Conservation (phyloP, 441 rosid genomes). For the Euphorbia schlechtendalii region DNA sequence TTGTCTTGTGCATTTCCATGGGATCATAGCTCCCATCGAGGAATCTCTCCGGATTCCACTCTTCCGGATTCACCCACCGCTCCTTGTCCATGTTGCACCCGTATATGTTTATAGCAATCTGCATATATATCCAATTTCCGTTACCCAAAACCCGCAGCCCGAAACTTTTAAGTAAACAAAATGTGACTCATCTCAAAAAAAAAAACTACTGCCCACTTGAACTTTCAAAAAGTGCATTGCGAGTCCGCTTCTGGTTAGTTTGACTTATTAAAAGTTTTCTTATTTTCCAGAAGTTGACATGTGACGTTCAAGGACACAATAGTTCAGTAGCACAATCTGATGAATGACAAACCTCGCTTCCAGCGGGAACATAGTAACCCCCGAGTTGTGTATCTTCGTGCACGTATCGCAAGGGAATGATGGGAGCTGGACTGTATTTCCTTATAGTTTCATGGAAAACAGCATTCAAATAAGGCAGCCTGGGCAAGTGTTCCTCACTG, state of each 20-base stretch:
- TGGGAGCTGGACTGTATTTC: slow-evolving; percentile 64
- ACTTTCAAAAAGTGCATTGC: too few relatives aligned
- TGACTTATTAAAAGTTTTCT: too few relatives aligned
- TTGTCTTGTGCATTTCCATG: slow-evolving; percentile 59
- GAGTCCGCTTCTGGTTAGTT: too few relatives aligned
- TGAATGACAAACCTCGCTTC: slow-evolving; percentile 60
- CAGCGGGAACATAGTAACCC: slow-evolving; percentile 58
- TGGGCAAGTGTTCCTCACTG: slow-evolving; percentile 47
- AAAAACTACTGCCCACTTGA: too few relatives aligned
- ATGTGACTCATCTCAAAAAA: too few relatives aligned
- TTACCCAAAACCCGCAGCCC: too few relatives aligned
- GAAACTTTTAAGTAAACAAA: too few relatives aligned
- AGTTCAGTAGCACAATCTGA: too few relatives aligned
- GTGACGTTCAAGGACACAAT: too few relatives aligned
- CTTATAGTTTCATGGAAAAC: slow-evolving; percentile 78
- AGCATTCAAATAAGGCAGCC: slow-evolving; percentile 50
- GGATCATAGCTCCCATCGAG: slow-evolving; percentile 40
- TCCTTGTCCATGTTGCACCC: slow-evolving; percentile 88
- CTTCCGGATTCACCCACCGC: slow-evolving; percentile 55
- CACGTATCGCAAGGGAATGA: slow-evolving; percentile 59
- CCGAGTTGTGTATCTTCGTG: slow-evolving; percentile 78
- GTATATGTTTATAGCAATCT: slow-evolving; percentile 79
- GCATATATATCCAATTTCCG: slow-evolving; percentile 1
- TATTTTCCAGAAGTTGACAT: too few relatives aligned
- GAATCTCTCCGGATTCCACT: slow-evolving; percentile 71